Base-by-base conservation (phyloP, 768 basidiomycete species). In the Naganishia vishniacii region DNA sequence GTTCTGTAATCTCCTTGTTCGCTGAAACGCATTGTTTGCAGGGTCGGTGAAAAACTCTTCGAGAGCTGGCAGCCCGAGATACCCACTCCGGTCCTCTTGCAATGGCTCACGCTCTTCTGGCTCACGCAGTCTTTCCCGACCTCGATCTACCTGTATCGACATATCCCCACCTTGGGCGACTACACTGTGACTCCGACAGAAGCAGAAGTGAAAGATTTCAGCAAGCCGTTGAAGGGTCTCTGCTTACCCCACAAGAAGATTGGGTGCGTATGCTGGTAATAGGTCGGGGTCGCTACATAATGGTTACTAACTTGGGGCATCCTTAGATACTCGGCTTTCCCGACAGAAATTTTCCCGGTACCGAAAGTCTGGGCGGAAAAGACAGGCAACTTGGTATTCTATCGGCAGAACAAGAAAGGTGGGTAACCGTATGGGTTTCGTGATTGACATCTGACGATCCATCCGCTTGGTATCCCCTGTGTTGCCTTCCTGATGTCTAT, bases 31-130 rank as follows among this genome's bases (percentile, higher is more conserved):
- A 7, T 23, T 4, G 31, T 32, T 29, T 25, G 29, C 53, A 77
- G 77, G 77, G 68, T 78, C 60, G 77, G 73, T 6, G 77, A 78
- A 56, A 78, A 78, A 51, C 70, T 75, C 49, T 11, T 71, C 11
- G 67, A 66, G 1, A 56, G 53, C 23, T 78, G 77, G 77, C 58
- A 70, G 1, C 72, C 77, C 58, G 67, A 65, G 18, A 60, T 58
- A 20, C 70, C 71, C 3, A 28, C 69, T 0, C 48, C 71, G 8
- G 72, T 75, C 44, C 53, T 56, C n/a, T 69, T 78, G 23, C 68
- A 70, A 53, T 58, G 64, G 31, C 67, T 77, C 44, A 61, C 75
- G 6, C 56, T 78, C 5, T 78, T 74, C 42, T 76, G 72, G 72
- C 61, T 77, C 2, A 74, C 74, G 0, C 65, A 70, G 12, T 72